Conservation (phyloP, 225 moss, liverwort and hornwort species). For the Antitrichia curtipendula region DNA sequence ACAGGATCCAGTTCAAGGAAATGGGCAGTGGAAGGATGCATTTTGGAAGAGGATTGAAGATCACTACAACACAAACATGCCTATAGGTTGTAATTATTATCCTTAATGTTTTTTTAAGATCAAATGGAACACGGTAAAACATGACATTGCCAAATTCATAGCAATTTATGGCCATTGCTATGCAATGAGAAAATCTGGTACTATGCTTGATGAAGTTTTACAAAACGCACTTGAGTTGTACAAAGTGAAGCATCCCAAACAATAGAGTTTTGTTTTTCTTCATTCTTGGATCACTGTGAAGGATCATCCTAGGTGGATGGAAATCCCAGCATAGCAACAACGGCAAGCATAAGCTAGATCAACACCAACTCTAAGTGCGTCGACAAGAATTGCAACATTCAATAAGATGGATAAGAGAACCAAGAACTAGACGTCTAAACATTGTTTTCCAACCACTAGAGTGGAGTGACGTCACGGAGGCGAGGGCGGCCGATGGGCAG, state of each 20-base stretch:
- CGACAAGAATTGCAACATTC: fast-evolving
- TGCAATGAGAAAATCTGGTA: fast-evolving
- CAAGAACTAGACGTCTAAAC: fast-evolving
- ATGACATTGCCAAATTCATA: neutral
- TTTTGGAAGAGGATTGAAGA: too few species aligned
- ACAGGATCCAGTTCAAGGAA: too few species aligned
- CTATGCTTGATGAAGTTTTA: neutral
- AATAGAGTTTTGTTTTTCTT: neutral
- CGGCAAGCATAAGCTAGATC: neutral
- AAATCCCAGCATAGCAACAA: neutral
- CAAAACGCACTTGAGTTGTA: neutral
- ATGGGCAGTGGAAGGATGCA: too few species aligned
- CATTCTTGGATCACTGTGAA: neutral
- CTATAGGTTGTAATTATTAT: too few species aligned
- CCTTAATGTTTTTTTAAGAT: fast-evolving
- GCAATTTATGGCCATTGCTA: neutral
- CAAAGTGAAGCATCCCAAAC: neutral
- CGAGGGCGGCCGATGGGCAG: fast-evolving
- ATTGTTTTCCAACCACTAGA: fast-evolving
- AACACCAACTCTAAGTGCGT: too few species aligned
- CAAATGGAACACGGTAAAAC: neutral
- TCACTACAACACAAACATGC: too few species aligned
- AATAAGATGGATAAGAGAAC: neutral
- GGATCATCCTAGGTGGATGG: neutral
- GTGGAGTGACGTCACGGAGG: fast-evolving